Percentiles rank a stretch among this genome's conserved stretches.
phyloP scores from a whole-genome alignment of 345 rosid genomes.

The Noccaea caerulescens region DNA sequence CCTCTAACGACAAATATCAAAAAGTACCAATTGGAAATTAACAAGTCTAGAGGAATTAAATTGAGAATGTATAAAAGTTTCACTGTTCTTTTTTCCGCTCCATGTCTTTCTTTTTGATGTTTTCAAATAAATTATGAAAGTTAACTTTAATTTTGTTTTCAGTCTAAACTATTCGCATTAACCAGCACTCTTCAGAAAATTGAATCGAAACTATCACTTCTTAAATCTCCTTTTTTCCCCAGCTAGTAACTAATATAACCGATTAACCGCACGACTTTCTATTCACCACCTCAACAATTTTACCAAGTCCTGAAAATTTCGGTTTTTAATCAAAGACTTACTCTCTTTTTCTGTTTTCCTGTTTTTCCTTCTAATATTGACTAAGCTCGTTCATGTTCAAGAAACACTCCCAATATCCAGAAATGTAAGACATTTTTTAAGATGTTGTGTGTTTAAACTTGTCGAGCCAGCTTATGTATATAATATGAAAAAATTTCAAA shows the following conservation, averaged over 20 bases:
- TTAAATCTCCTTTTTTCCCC: not conserved
- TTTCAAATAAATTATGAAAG: too few relatives aligned
- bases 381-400: not conserved
- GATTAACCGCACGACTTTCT: not conserved
- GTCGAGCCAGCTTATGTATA: constrained; percentile 21
- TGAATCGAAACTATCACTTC: too few relatives aligned
- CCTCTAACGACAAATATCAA: not conserved
- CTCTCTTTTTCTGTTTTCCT: not conserved
- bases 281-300: not conserved
- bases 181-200: too few relatives aligned
- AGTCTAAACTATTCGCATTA: too few relatives aligned
- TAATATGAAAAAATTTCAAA: too few relatives aligned
- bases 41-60: not conserved
- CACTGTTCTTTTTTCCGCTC: too few relatives aligned
- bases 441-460: constrained; percentile 14
- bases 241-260: not conserved
- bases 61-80: not conserved
- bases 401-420: not conserved
- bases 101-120: not conserved
- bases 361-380: not conserved
- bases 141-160: too few relatives aligned
- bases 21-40: not conserved
- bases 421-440: not conserved
- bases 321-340: not conserved
- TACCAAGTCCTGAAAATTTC: not conserved